Evolutionary conservation across 768 basidiomycete genomes (phyloP), one percentile per base, ranked within the genome.

Genomic region (Leccinum truebloodii): DNA sequence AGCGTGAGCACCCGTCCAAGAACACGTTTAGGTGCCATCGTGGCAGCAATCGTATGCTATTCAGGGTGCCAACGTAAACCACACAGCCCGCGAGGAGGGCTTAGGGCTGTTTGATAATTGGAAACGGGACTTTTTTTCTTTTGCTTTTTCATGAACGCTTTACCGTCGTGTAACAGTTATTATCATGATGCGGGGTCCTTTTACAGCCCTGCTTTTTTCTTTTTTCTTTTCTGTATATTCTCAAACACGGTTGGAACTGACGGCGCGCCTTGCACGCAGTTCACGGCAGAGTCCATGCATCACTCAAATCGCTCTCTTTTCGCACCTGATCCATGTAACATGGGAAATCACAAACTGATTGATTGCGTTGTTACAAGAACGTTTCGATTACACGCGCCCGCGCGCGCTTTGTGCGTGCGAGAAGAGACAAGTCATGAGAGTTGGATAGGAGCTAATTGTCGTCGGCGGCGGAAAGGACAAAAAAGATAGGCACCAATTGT

Each of bases 1-100:
- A 53, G 34, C 67, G 41, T 54, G 61, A 58, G 54, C 57, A 60
- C 44, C 56, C 62, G 46, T 63, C 59, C 39, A 16, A 58, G 24
- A 39, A 63, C 66, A 70, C 71, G 70, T 66, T 72, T 37, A 52
- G 28, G 34, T 55, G 50, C 39, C 64, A 65, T 62, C 68, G 59
- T 63, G 70, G 66, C 62, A 64, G 56, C 54, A 41, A 54, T 55
- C 20, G 57, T 48, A 52, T 69, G 69, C 67, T 60, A 54, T 65
- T 63, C 60, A 72, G 69, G 70, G 65, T 70, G 54, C 3, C 63
- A 60, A 71, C 69, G 69, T 71, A 71, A 71, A 62, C 60, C 65
- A 71, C 69, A 72, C 69, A 72, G 70, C 70, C 64, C 55, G 32
- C 20, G 58, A 57, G 59, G 61, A 52, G 69, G 60, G 69, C 48